A percentile compares a stretch with the other conserved stretches of the same genome.
phyloP scores from a whole-genome alignment of 2,329 filamentous ascomycete species.

The Pseudogymnoascus sp. region DNA sequence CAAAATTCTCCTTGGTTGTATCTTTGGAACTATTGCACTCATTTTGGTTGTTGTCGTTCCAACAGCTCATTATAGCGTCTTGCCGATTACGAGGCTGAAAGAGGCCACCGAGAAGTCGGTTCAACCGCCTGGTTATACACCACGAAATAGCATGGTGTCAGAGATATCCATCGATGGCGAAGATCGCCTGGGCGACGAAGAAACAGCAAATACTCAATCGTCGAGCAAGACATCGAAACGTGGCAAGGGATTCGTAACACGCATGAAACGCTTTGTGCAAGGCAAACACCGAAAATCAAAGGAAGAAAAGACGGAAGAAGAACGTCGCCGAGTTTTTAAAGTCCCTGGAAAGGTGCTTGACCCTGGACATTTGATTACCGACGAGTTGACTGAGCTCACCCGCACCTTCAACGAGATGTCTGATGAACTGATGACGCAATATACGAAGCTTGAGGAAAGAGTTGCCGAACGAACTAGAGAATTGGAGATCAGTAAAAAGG shows the following conservation, averaged over 20 bases:
- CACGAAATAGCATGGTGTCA: slow-evolving; percentile 23
- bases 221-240: slow-evolving; percentile 25
- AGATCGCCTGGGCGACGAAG: slow-evolving; percentile 20
- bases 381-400: slow-evolving; percentile 78
- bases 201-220: slow-evolving; percentile 17
- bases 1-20: slow-evolving; percentile 71
- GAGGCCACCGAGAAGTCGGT: slow-evolving; percentile 67
- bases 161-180: slow-evolving; percentile 18
- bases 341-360: slow-evolving; percentile 78
- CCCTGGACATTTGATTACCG: slow-evolving; percentile 64
- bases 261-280: slow-evolving; percentile 21
- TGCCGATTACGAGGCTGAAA: slow-evolving; percentile 69
- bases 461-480: slow-evolving; percentile 76
- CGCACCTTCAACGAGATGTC: slow-evolving; percentile 89
- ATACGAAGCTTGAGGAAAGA: slow-evolving; percentile 73
- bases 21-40: slow-evolving; percentile 71
- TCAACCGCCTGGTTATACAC: slow-evolving; percentile 25
- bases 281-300: slow-evolving; percentile 19
- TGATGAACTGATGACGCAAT: slow-evolving; percentile 80
- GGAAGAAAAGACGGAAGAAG: slow-evolving; percentile 34
- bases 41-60: slow-evolving; percentile 66
- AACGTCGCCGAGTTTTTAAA: slow-evolving; percentile 49
- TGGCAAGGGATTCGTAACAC: slow-evolving; percentile 22
- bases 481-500: slow-evolving; percentile 81
- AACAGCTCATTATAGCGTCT: slow-evolving; percentile 71